Evolutionary conservation across 73 alveolate genomes (phyloP), one percentile per base, ranked within the genome.

Genomic region (Paramecium sexaurelia): DNA sequence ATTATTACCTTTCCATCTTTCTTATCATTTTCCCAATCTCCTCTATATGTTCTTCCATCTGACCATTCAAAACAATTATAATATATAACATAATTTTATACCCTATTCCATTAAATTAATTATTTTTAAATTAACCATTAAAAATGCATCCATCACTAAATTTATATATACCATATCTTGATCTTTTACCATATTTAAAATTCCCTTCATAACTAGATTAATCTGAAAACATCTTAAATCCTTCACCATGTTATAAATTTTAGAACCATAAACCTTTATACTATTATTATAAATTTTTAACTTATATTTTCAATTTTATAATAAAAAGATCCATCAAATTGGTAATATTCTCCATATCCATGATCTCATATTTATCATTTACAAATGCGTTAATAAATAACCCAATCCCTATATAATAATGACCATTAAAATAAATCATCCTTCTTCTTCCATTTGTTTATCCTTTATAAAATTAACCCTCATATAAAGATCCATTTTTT

Each of bases 1-100:
- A 82, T 75, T 15, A 15, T 91, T 17, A 98, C 98, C 55, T 93
- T 91, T 51, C 98, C 98, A 57, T 92, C 85, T 92, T 85, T 96
- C 19, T 75, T 68, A 87, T 95, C 93, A 55, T 96, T 85, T 43
- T 84, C 57, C 97, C 94, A 96, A 26, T 95, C 95, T 24, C 99
- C 99, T 57, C 84, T 92, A 86, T 96, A 96, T 35, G 32, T 55
- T 92, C 95, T 93, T n/a, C 97, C 99, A 83, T 96, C 97, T 11
- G 82, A 45, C 94, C 93, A 40, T 19, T 66, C 13, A 82, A 56
- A 87, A 68, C 1, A 17, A n/a, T 29, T 51, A 51, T n/a, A 51
- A 78, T 78, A 45, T 51, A 20, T 17, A 5, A 3, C 13, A n/a
- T 51, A 3, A 51, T 17, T 19, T 91, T 94, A 29, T 51, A 39